phyloP scores from a whole-genome alignment of 2,329 filamentous ascomycete species.

The Diatrype stigma region DNA sequence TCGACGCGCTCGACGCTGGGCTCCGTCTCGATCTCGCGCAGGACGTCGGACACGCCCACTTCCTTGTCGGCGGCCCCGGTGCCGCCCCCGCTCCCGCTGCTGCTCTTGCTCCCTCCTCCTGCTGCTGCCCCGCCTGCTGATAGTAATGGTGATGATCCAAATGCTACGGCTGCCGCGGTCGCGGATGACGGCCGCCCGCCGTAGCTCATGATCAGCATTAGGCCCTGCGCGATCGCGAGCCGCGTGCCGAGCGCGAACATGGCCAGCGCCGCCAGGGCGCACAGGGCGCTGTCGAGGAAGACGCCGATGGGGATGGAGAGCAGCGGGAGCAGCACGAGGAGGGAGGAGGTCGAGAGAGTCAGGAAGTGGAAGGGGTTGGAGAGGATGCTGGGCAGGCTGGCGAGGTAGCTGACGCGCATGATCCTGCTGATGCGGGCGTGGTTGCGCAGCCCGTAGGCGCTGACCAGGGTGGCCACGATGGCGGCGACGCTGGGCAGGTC shows the following conservation, averaged over 20 bases:
- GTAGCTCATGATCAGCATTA: conserved; percentile 96
- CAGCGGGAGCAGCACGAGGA: conserved; percentile 78
- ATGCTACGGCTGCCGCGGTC: not conserved
- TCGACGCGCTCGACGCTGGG: conserved; percentile 72
- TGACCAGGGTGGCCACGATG: conserved; percentile 77
- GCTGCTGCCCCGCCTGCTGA: no score
- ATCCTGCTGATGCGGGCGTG: conserved; percentile 88
- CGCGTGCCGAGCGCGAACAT: conserved; percentile 88
- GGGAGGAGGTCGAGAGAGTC: conserved; percentile 77
- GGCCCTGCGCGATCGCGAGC: conserved; percentile 78
- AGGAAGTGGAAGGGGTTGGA: conserved; percentile 95
- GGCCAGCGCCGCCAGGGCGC: conserved; percentile 72
- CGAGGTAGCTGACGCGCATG: conserved; percentile 81
- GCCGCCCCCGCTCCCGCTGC: conserved; percentile 21
- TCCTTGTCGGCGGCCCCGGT: conserved; percentile 32
- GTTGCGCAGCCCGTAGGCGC: conserved; percentile 82
- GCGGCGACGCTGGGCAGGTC: conserved; percentile 79
- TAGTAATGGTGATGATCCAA: no score
- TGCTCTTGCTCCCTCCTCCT: not conserved
- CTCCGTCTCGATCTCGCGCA: conserved; percentile 80
- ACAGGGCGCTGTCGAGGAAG: conserved; percentile 79
- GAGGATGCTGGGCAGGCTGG: conserved; percentile 77
- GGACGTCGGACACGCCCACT: conserved; percentile 63
- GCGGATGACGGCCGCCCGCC: conserved; percentile 30
- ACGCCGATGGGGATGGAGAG: conserved; percentile 76